Conservation (phyloP, 352 stramenopile species). For the Phytopythium boreale region DNA sequence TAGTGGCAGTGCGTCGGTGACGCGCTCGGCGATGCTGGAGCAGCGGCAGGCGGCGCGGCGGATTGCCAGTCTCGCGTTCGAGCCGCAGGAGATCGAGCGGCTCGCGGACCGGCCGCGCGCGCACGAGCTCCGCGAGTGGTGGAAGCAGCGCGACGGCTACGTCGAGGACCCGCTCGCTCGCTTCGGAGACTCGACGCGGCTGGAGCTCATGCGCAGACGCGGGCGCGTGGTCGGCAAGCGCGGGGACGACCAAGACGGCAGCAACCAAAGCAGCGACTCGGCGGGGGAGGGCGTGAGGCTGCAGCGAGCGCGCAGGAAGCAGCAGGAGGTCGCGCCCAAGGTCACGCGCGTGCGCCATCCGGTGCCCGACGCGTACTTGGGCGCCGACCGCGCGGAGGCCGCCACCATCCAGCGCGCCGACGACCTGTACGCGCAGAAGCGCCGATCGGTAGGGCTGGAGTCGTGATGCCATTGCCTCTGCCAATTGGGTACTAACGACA, state of each 20-base stretch:
- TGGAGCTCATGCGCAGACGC: constrained; percentile 36
- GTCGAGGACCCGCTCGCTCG: constrained; percentile 46
- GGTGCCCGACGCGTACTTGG: constrained; percentile 25
- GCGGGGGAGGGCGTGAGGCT: neutral
- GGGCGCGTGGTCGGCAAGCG: neutral
- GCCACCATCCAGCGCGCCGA: constrained; percentile 22
- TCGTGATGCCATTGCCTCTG: neutral
- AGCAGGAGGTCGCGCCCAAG: constrained; percentile 40
- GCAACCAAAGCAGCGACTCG: neutral
- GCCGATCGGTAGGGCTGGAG: constrained; percentile 1
- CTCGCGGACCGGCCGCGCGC: constrained; percentile 49
- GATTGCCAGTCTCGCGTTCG: constrained; percentile 45
- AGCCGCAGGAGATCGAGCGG: constrained; percentile 48
- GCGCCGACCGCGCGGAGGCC: constrained; percentile 12
- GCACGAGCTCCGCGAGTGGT: constrained; percentile 46
- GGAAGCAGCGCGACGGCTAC: constrained; percentile 51
- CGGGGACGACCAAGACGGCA: neutral
- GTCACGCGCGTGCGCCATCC: constrained; percentile 37
- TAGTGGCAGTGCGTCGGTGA: constrained; percentile 6
- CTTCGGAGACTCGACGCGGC: constrained; percentile 35
- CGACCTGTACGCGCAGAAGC: constrained; percentile 43
- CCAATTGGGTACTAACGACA: neutral
- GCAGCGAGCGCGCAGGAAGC: constrained; percentile 21
- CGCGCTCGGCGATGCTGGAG: constrained; percentile 33
- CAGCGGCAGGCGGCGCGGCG: constrained; percentile 26